phyloP scores from a whole-genome alignment of 345 rosid species.

The Bretschneidera sinensis region DNA sequence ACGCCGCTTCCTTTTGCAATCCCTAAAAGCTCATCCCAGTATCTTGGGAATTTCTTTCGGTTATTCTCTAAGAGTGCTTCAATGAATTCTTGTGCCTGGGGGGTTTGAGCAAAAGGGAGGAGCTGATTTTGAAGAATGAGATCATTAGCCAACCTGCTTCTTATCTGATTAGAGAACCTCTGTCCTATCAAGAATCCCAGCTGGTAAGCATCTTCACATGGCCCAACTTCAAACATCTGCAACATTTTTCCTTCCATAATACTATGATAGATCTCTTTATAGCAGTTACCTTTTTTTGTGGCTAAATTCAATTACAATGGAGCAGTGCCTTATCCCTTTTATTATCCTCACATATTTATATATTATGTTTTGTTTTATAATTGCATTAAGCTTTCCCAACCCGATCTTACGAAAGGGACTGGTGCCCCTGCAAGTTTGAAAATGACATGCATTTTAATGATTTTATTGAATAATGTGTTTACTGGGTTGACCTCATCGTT shows the following conservation, averaged over 20 bases:
- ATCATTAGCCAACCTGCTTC: slow-evolving; percentile 42
- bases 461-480: too few species aligned
- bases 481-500: too few species aligned
- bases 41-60: slow-evolving; percentile 34
- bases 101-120: slow-evolving; percentile 38
- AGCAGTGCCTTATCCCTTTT: slow-evolving; percentile 7
- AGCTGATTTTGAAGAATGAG: slow-evolving; percentile 51
- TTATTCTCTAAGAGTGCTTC: slow-evolving; percentile 34
- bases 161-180: slow-evolving; percentile 37
- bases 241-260: slow-evolving; percentile 10
- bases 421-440: too few species aligned
- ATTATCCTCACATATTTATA: background rate
- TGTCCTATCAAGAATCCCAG: slow-evolving; percentile 49
- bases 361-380: too few species aligned
- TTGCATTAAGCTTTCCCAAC: too few species aligned
- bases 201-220: slow-evolving; percentile 37
- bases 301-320: background rate
- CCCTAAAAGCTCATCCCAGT: slow-evolving; percentile 58
- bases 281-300: background rate
- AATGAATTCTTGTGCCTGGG: slow-evolving; percentile 24
- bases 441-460: too few species aligned
- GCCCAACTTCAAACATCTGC: slow-evolving; percentile 52
- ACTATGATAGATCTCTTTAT: background rate
- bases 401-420: too few species aligned
- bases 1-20: slow-evolving; percentile 53